Conservation (phyloP, 2,329 filamentous ascomycete species). For the Leptographium radiaticola region DNA sequence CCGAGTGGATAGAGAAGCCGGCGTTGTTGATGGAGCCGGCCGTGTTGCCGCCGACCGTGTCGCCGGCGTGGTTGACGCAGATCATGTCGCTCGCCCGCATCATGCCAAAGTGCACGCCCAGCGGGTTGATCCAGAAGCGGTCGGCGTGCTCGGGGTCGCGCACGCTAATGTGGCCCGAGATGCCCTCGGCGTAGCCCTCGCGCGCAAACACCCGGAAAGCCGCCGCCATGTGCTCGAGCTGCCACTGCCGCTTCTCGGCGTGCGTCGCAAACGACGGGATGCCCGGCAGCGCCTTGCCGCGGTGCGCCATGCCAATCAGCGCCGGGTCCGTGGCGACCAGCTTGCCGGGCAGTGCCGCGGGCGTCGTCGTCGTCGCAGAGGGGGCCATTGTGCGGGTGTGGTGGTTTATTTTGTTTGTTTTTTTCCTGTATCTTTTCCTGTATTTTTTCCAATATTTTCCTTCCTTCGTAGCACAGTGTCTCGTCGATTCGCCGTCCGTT, state of each 20-base stretch:
- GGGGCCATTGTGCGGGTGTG: not conserved
- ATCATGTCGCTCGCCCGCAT: conserved; percentile 46
- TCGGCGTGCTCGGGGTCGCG: conserved; percentile 42
- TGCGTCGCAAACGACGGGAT: conserved; percentile 7
- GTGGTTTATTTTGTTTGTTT: no score
- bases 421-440: no score
- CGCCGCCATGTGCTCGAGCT: conserved; percentile 35
- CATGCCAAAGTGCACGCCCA: conserved; percentile 42
- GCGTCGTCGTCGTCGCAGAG: no score
- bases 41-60: conserved; percentile 39
- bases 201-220: conserved; percentile 49
- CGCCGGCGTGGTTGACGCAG: conserved; percentile 39
- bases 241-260: conserved; percentile 7
- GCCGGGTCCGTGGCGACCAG: not conserved
- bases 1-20: conserved; percentile 46
- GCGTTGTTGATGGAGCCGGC: conserved; percentile 35
- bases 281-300: conserved; percentile 5
- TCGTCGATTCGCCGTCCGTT: no score
- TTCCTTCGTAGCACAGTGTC: no score
- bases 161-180: conserved; percentile 47
- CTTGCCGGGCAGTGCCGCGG: no score
- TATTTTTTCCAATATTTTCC: no score
- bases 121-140: conserved; percentile 49
- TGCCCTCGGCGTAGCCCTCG: conserved; percentile 47
- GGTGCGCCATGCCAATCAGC: conserved; percentile 7